Evolutionary conservation across 2,329 filamentous ascomycete species (phyloP).

Genomic region (Aspergillus texensis): DNA sequence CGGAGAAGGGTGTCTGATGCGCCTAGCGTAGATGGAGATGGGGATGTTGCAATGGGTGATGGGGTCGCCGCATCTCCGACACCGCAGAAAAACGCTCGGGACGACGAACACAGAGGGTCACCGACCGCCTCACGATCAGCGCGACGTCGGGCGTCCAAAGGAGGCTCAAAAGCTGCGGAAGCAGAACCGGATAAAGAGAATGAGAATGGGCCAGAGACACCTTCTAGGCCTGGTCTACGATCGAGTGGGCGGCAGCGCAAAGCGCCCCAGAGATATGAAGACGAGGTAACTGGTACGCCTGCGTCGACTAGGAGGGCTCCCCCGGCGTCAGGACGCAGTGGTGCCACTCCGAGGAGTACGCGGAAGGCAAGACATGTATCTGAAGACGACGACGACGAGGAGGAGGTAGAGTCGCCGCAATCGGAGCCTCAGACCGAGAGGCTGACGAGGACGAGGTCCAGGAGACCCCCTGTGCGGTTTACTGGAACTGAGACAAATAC

Average conservation of each 20-base stretch:
- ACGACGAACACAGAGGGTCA: conserved; percentile 16
- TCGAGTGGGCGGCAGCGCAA: conserved; percentile 40
- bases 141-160: conserved; percentile 27
- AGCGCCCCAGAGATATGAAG: conserved; percentile 35
- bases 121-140: conserved; percentile 24
- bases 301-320: conserved; percentile 25
- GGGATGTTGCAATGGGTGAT: conserved; percentile 34
- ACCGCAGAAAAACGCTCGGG: conserved; percentile 19
- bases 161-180: conserved; percentile 9
- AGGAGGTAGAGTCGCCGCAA: conserved; percentile 5
- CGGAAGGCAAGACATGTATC: conserved; percentile 24
- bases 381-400: conserved; percentile 23
- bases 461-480: conserved; percentile 27
- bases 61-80: conserved; percentile 19
- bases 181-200: conserved; percentile 13
- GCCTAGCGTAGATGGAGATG: conserved; percentile 29
- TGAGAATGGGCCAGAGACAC: conserved; percentile 22
- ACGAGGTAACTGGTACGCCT: conserved; percentile 23
- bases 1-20: conserved; percentile 39
- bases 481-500: conserved; percentile 16
- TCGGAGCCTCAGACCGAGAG: conserved; percentile 12
- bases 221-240: conserved; percentile 30
- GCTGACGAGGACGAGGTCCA: conserved; percentile 33
- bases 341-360: conserved; percentile 25
- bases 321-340: conserved; percentile 24